Evolutionary conservation across 192 early-diverging fungal genomes (phyloP).

Genomic region (Cladochytrium replicatum): DNA sequence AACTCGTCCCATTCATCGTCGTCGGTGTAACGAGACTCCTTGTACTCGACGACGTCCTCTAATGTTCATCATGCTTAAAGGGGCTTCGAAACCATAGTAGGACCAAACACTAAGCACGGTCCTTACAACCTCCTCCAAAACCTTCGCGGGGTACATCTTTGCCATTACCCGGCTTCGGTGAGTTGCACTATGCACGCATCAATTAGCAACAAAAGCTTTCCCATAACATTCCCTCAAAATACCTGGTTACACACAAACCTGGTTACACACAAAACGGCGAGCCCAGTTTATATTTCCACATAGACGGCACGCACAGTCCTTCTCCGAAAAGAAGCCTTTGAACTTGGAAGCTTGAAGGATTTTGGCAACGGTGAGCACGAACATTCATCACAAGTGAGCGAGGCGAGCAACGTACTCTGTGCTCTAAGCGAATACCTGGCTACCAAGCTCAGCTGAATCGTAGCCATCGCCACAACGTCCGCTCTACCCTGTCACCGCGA

Average conservation of each 20-base stretch:
- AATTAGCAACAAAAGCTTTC: neutral
- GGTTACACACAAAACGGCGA: conserved; percentile 20
- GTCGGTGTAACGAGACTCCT: conserved; percentile 18
- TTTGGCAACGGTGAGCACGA: too few species aligned
- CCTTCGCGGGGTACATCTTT: conserved; percentile 24
- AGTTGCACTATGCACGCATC: conserved; percentile 15
- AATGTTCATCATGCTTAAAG: neutral
- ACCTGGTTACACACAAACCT: too few species aligned
- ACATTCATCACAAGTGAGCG: too few species aligned
- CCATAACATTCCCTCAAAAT: neutral
- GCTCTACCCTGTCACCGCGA: too few species aligned
- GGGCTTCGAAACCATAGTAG: neutral
- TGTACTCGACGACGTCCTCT: conserved; percentile 32
- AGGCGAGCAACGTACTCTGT: too few species aligned
- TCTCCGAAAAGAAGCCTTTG: conserved; percentile 23
- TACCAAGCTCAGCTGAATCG: too few species aligned
- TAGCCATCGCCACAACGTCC: too few species aligned
- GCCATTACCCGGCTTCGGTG: conserved; percentile 26
- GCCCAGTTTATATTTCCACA: conserved; percentile 38
- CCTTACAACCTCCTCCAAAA: conserved; percentile 28
- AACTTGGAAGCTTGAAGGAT: conserved; percentile 20
- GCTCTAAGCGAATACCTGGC: too few species aligned
- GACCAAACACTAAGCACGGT: conserved; percentile 10
- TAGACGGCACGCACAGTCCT: conserved; percentile 28
- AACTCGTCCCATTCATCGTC: conserved; percentile 39